Conservation (phyloP, 495 filamentous ascomycete genomes). For the Talaromyces wortmannii region DNA sequence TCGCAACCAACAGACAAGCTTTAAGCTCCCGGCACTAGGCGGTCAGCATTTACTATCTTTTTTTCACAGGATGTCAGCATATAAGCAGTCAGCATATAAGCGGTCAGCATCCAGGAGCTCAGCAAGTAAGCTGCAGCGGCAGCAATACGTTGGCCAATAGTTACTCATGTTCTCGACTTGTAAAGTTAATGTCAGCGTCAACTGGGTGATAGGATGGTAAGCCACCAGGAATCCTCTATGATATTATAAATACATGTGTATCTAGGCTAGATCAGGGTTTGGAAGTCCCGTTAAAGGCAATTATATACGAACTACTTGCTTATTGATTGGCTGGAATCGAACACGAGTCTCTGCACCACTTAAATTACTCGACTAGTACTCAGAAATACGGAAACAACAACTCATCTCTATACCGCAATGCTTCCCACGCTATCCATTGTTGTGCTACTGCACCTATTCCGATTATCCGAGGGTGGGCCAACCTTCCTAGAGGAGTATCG, state of each 20-base stretch:
- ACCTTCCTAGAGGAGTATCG: constrained; percentile 8
- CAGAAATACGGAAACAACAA: neutral
- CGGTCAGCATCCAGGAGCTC: neutral
- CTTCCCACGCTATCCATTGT: neutral
- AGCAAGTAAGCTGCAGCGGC: neutral
- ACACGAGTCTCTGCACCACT: neutral
- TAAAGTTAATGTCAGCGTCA: neutral
- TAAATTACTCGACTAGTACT: neutral
- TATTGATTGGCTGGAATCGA: neutral
- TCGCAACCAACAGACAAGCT: neutral
- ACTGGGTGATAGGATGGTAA: neutral
- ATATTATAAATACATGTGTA: constrained; percentile 3
- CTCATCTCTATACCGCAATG: constrained; percentile 1
- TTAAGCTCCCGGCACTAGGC: neutral
- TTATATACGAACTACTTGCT: neutral
- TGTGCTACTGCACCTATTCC: neutral
- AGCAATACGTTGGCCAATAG: constrained; percentile 1
- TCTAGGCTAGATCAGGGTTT: neutral
- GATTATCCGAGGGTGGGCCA: neutral
- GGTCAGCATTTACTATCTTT: constrained; percentile 1
- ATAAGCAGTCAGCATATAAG: constrained; percentile 1
- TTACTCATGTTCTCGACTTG: constrained; percentile 2
- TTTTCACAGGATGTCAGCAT: neutral
- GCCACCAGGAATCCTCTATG: neutral
- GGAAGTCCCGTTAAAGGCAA: neutral